Percentiles rank a stretch among this genome's conserved stretches.
These are phyloP conservation scores for Globisporangium carolinianum DNA, from an alignment of 352 stramenopile species.

Conservation along the genomic window DNA sequence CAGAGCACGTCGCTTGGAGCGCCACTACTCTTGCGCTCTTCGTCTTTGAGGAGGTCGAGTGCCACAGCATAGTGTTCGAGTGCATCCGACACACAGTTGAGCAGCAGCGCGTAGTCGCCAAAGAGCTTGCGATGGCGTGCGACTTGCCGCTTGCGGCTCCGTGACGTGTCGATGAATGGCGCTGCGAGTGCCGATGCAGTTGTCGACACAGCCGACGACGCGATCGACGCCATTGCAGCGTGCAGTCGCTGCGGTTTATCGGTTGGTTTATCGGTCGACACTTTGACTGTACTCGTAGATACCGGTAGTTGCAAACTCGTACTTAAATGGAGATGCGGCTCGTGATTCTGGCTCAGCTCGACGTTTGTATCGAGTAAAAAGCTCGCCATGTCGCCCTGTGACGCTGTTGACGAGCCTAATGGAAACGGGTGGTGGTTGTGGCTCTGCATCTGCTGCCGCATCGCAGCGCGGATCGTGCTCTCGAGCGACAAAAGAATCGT, in stretches of 20 bases:
- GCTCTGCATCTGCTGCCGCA: conserved; percentile 28
- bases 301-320: too few relatives aligned
- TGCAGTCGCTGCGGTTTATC: conserved; percentile 7
- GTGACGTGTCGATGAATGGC: conserved; percentile 32
- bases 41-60: conserved; percentile 69
- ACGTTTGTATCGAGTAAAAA: conserved; percentile 73
- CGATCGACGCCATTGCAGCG: conserved; percentile 10
- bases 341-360: conserved; percentile 30
- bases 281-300: background rate
- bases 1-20: conserved; percentile 53
- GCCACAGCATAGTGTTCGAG: conserved; percentile 62
- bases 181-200: conserved; percentile 26
- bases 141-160: conserved; percentile 42
- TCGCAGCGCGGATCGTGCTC: conserved; percentile 58
- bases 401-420: conserved; percentile 3
- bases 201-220: conserved; percentile 19
- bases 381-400: conserved; percentile 23
- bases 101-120: conserved; percentile 69
- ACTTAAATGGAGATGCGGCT: conserved; percentile 11
- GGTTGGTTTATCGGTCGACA: too few relatives aligned
- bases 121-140: conserved; percentile 71
- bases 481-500: conserved; percentile 81
- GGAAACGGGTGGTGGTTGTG: conserved; percentile 11
- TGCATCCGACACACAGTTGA: conserved; percentile 57
- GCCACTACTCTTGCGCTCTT: conserved; percentile 57